Evolutionary conservation across 1,139 yeast genomes (phyloP).

Genomic region (Taphrina sp.): DNA sequence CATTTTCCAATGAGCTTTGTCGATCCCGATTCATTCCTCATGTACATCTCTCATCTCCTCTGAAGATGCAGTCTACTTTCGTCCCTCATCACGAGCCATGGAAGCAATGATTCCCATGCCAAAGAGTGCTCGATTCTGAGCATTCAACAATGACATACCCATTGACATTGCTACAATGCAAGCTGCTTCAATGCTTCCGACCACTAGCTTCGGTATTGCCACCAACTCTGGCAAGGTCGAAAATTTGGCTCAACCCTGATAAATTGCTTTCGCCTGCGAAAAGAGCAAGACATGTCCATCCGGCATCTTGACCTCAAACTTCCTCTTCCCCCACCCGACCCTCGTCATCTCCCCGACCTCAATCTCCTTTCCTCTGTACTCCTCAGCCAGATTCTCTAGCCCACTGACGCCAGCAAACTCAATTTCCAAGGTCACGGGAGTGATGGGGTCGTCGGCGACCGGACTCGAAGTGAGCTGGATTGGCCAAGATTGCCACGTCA

Average conservation of each 20-base stretch:
- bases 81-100: too few relatives aligned
- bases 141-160: too few relatives aligned
- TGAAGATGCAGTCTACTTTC: too few relatives aligned
- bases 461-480: neutral
- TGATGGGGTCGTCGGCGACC: too few relatives aligned
- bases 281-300: slow-evolving; percentile 7
- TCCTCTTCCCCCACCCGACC: slow-evolving; percentile 17
- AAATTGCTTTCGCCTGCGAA: slow-evolving; percentile 11
- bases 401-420: neutral
- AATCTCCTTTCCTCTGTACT: neutral
- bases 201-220: too few relatives aligned
- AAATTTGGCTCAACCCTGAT: slow-evolving; percentile 1
- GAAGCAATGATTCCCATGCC: too few relatives aligned
- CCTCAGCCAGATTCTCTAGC: neutral
- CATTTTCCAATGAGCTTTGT: too few relatives aligned
- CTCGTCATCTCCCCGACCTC: neutral
- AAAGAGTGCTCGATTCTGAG: too few relatives aligned
- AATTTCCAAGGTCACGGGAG: neutral
- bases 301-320: slow-evolving; percentile 1
- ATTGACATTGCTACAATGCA: too few relatives aligned
- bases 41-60: too few relatives aligned
- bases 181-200: too few relatives aligned
- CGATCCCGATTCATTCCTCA: too few relatives aligned
- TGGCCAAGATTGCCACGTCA: neutral
- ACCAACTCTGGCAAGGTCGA: neutral